These are phyloP conservation scores for Lasiosphaeria ovina DNA, from an alignment of 495 filamentous ascomycete genomes.

Conservation along the genomic window DNA sequence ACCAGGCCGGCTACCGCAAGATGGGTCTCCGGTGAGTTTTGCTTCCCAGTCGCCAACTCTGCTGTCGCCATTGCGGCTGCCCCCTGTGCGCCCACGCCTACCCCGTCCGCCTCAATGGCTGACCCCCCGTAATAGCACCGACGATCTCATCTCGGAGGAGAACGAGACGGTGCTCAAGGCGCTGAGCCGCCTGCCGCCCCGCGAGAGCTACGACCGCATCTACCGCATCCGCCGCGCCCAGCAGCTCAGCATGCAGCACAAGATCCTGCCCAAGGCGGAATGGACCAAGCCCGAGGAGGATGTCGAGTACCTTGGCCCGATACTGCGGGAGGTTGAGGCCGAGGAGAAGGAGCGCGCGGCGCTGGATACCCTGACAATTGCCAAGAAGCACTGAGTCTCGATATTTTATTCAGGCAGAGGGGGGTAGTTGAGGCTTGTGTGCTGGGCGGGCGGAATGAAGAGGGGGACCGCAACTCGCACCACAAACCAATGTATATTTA, in stretches of 20 bases:
- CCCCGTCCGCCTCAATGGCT: conserved; percentile 6
- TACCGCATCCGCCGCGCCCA: conserved; percentile 93
- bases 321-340: conserved; percentile 58
- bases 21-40: conserved; percentile 80
- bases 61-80: background rate
- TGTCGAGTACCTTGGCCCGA: conserved; percentile 30
- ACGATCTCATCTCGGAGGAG: conserved; percentile 93
- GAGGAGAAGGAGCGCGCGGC: conserved; percentile 77
- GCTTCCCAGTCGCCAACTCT: conserved; percentile 8
- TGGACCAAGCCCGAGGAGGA: conserved; percentile 61
- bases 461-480: no score
- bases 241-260: conserved; percentile 73
- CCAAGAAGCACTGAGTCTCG: conserved; percentile 48
- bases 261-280: conserved; percentile 76
- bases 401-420: background rate
- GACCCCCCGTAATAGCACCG: conserved; percentile 58
- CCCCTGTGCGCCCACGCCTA: background rate
- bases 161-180: conserved; percentile 79
- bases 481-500: no score
- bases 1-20: conserved; percentile 87
- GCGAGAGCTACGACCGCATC: conserved; percentile 93
- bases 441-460: no score
- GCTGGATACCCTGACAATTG: conserved; percentile 74
- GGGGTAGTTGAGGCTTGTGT: no score
- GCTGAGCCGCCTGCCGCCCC: conserved; percentile 82